Percentiles rank a stretch among this genome's conserved stretches.
Conservation (phyloP, 768 basidiomycete genomes). For the Pulveroboletus sp. region DNA sequence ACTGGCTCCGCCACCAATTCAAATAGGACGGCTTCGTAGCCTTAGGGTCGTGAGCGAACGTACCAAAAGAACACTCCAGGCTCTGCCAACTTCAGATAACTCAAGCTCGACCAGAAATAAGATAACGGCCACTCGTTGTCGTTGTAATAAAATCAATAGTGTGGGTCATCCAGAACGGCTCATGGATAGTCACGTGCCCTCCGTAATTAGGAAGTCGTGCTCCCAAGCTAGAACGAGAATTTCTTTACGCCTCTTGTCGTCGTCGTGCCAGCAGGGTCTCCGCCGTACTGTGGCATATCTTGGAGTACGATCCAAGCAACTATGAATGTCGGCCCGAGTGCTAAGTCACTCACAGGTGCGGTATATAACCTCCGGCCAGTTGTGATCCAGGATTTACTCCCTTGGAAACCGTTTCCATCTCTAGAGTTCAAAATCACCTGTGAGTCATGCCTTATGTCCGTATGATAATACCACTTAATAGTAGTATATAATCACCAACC, state of each 20-base stretch:
- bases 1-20: neutral
- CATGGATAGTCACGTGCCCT: conserved; percentile 44
- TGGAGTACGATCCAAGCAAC: neutral
- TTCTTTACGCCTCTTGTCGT: conserved; percentile 58
- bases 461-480: no score
- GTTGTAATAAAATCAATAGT: conserved; percentile 66
- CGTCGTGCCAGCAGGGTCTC: conserved; percentile 77
- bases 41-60: neutral
- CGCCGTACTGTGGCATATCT: conserved; percentile 50
- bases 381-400: conserved; percentile 55
- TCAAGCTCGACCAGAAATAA: neutral
- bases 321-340: neutral
- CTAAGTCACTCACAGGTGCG: conserved; percentile 50
- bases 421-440: conserved; percentile 33
- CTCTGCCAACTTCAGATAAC: neutral
- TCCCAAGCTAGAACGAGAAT: conserved; percentile 61
- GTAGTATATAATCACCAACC: conserved; percentile 42
- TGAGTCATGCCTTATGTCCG: neutral
- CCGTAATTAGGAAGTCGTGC: conserved; percentile 71
- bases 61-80: neutral
- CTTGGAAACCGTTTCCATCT: conserved; percentile 65
- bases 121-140: conserved; percentile 38
- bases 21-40: no score
- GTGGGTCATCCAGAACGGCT: conserved; percentile 55
- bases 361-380: conserved; percentile 73